These are phyloP conservation scores for Sporothrix inflata DNA, from an alignment of 2,329 filamentous ascomycete species.

Conservation along the genomic window DNA sequence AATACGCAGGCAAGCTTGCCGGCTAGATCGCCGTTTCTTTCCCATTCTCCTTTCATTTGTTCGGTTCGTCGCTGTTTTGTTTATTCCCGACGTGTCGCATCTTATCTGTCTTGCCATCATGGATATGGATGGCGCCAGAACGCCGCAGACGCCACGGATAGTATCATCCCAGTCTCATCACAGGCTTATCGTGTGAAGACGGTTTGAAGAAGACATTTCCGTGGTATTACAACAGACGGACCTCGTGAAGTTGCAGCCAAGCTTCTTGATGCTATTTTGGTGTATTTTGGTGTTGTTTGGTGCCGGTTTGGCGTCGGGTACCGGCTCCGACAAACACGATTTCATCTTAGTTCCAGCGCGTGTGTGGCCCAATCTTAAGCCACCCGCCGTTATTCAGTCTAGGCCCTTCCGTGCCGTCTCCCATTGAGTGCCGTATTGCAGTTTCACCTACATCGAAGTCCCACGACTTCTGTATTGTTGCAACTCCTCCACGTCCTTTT, in stretches of 20 bases:
- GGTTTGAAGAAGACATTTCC: too few species aligned
- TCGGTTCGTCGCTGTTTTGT: neutral
- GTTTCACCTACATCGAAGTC: too few species aligned
- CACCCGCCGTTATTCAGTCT: neutral
- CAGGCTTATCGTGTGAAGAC: neutral
- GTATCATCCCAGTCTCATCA: neutral
- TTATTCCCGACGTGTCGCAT: neutral
- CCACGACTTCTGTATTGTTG: too few species aligned
- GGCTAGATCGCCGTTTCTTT: neutral
- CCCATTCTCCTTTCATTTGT: neutral
- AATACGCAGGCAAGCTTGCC: neutral
- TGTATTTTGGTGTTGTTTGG: neutral
- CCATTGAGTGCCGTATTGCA: neutral
- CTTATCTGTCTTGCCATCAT: neutral
- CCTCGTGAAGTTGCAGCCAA: neutral
- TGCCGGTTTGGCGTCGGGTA: neutral
- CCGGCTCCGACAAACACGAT: neutral
- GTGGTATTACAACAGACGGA: too few species aligned
- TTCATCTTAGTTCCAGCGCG: neutral
- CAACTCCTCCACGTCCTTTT: too few species aligned
- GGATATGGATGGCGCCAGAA: neutral
- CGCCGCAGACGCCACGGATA: neutral
- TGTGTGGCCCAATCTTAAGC: neutral
- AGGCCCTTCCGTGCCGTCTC: neutral
- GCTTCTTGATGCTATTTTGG: too few species aligned